phyloP scores from a whole-genome alignment of 176 grass and related monocot species.

The Rhynchospora breviuscula region DNA sequence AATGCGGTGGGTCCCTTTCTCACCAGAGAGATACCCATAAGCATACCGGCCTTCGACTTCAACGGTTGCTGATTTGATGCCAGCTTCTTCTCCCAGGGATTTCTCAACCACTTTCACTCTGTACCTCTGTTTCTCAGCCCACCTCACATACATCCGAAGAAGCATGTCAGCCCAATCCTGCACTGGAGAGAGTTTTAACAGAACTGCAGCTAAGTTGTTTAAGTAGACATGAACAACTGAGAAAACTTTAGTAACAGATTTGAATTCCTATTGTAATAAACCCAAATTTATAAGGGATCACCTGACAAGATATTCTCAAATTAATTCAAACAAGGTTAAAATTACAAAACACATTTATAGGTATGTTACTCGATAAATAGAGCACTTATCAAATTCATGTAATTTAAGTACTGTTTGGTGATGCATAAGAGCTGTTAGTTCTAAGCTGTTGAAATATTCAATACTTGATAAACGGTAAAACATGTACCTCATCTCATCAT shows the following conservation, averaged over 20 bases:
- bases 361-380: too few relatives aligned
- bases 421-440: too few relatives aligned
- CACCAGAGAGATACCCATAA: constrained; percentile 93
- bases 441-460: too few relatives aligned
- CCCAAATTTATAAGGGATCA: not conserved
- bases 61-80: constrained; percentile 89
- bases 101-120: constrained; percentile 83
- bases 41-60: constrained; percentile 79
- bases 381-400: too few relatives aligned
- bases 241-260: not conserved
- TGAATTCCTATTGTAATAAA: not conserved
- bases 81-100: constrained; percentile 86
- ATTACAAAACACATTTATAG: too few relatives aligned
- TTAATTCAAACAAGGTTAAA: too few relatives aligned
- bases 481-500: too few relatives aligned
- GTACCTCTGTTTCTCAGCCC: constrained; percentile 93
- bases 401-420: too few relatives aligned
- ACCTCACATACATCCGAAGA: constrained; percentile 86
- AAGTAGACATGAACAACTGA: not conserved
- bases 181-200: constrained; percentile 50
- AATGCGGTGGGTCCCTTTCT: constrained; percentile 96
- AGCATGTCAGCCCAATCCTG: constrained; percentile 99
- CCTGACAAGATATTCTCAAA: too few relatives aligned
- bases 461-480: too few relatives aligned
- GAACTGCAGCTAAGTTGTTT: not conserved